Evolutionary conservation across 1,139 yeast species (phyloP).

Genomic region (Kluyveromyces sp.): DNA sequence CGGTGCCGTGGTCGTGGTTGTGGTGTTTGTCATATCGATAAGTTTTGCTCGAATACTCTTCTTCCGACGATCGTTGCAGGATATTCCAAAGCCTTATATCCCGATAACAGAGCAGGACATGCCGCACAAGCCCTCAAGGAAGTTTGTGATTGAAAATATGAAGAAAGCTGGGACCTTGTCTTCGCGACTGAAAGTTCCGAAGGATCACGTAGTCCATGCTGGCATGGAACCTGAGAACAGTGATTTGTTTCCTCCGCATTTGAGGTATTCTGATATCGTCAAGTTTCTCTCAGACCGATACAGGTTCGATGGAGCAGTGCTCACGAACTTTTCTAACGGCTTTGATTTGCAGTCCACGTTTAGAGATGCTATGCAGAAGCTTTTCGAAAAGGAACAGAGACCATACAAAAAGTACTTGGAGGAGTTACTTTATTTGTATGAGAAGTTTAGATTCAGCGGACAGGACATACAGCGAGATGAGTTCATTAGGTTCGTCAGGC

Average conservation of each 20-base stretch:
- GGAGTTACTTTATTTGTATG: conserved; percentile 54
- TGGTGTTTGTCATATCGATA: conserved; percentile 43
- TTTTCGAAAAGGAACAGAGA: conserved; percentile 17
- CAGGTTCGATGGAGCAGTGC: conserved; percentile 28
- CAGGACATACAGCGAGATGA: conserved; percentile 52
- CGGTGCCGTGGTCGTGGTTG: conserved; percentile 58
- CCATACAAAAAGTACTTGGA: conserved; percentile 15
- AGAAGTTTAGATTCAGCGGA: conserved; percentile 62
- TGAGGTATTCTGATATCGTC: conserved; percentile 26
- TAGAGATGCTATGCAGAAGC: conserved; percentile 19
- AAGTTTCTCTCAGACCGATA: conserved; percentile 28
- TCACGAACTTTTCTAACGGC: conserved; percentile 16
- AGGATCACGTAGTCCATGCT: conserved; percentile 26
- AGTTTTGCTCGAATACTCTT: conserved; percentile 50
- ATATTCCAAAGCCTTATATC: conserved; percentile 69
- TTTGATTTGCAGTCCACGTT: conserved; percentile 22
- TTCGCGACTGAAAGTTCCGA: conserved; percentile 24
- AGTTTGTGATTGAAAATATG: conserved; percentile 32
- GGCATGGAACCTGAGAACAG: conserved; percentile 30
- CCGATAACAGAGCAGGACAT: conserved; percentile 60
- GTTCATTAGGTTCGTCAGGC: conserved; percentile 53
- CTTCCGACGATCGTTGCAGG: conserved; percentile 53
- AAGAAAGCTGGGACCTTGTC: conserved; percentile 27
- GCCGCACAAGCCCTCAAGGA: conserved; percentile 42
- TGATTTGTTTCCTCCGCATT: conserved; percentile 26